These are phyloP conservation scores for Pueraria montana DNA, from an alignment of 306 rosid species.

Conservation along the genomic window DNA sequence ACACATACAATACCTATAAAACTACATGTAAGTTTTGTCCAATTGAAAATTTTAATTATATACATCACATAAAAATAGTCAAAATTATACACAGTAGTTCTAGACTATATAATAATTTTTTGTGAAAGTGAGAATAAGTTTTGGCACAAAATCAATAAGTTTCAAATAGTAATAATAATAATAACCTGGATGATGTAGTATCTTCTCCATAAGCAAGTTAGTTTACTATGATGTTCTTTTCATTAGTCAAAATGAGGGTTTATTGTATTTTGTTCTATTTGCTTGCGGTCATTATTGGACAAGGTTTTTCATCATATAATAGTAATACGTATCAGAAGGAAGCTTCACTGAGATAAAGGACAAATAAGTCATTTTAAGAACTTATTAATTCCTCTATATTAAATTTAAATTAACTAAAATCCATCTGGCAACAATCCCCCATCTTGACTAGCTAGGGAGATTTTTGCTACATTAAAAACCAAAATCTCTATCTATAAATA, in stretches of 20 bases:
- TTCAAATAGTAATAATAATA: not conserved
- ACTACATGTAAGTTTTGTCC: too few relatives aligned
- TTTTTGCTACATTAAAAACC: constrained; percentile 41
- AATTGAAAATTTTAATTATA: too few relatives aligned
- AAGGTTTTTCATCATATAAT: not conserved
- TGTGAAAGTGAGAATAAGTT: too few relatives aligned
- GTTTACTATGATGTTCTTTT: not conserved
- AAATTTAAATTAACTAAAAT: constrained; percentile 46
- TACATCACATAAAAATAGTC: too few relatives aligned
- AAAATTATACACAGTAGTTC: too few relatives aligned
- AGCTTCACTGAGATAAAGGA: constrained; percentile 46
- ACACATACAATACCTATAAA: too few relatives aligned
- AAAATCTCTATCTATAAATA: constrained; percentile 72
- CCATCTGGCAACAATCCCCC: constrained; percentile 68
- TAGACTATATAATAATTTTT: too few relatives aligned
- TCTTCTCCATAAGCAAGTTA: not conserved
- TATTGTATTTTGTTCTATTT: not conserved
- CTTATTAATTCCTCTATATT: not conserved
- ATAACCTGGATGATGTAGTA: not conserved
- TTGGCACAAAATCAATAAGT: not conserved
- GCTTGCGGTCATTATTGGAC: not conserved
- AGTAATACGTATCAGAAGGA: constrained; percentile 16
- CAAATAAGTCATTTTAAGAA: constrained; percentile 42
- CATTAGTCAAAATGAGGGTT: not conserved
- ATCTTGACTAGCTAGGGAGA: constrained; percentile 49